Evolutionary conservation across 2,329 filamentous ascomycete genomes (phyloP).

Genomic region (Cephalotrichum gorgonifer): DNA sequence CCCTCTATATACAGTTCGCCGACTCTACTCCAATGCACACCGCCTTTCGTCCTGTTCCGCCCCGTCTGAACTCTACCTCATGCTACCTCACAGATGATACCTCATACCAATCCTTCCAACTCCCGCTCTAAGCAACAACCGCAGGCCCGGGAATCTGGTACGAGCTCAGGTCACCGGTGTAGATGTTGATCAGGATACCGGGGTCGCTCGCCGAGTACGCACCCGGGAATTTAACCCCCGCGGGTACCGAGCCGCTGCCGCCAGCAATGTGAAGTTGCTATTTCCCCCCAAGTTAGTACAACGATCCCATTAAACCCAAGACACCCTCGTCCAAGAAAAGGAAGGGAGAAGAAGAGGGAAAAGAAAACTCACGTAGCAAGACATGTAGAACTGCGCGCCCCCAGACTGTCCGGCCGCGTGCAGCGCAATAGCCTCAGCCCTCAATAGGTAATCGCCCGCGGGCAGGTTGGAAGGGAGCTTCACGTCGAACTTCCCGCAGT

Average conservation of each 20-base stretch:
- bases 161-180: slow-evolving; percentile 25
- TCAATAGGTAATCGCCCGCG: slow-evolving; percentile 41
- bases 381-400: slow-evolving; percentile 27
- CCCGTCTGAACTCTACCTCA: too few species aligned
- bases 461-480: slow-evolving; percentile 22
- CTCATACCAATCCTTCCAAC: too few species aligned
- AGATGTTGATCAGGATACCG: slow-evolving; percentile 20
- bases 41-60: too few species aligned
- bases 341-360: slow-evolving; percentile 8
- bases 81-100: too few species aligned
- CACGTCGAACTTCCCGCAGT: slow-evolving; percentile 30
- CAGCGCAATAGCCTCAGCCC: slow-evolving; percentile 43
- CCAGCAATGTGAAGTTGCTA: slow-evolving; percentile 16
- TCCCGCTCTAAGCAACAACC: too few species aligned
- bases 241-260: slow-evolving; percentile 12
- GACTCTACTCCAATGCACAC: too few species aligned
- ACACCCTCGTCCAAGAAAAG: background rate
- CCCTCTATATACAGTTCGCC: too few species aligned
- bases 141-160: slow-evolving; percentile 31
- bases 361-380: slow-evolving; percentile 11
- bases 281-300: slow-evolving; percentile 6
- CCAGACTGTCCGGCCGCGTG: slow-evolving; percentile 26
- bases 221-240: slow-evolving; percentile 14
- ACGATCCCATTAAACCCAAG: slow-evolving; percentile 1
- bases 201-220: slow-evolving; percentile 15